A percentile compares a stretch with the other conserved stretches of the same genome.
phyloP scores from a whole-genome alignment of 1,139 yeast genomes.

The Candida dubliniensis region DNA sequence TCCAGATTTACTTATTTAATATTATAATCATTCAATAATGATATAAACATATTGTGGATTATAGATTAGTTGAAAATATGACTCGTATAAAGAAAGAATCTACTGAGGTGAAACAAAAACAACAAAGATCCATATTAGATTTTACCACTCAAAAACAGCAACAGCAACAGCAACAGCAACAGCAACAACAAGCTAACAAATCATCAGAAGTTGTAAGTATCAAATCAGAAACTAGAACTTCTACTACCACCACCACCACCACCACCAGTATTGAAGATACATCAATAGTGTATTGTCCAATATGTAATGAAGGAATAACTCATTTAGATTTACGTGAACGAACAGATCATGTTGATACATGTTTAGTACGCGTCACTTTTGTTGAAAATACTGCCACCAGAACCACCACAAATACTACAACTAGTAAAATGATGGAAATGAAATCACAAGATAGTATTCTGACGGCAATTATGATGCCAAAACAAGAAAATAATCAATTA shows the following conservation, averaged over 20 bases:
- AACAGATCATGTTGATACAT: conserved; percentile 59
- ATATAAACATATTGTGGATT: background rate
- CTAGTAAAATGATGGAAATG: background rate
- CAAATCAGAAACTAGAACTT: no score
- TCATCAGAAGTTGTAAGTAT: no score
- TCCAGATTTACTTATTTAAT: no score
- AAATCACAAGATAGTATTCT: conserved; percentile 1
- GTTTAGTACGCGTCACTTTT: conserved; percentile 29
- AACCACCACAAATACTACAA: background rate
- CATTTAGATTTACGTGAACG: conserved; percentile 35
- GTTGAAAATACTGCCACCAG: conserved; percentile 4
- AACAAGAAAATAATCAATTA: background rate
- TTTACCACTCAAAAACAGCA: background rate
- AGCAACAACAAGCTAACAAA: background rate
- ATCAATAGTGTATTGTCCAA: conserved; percentile 17
- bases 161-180: background rate
- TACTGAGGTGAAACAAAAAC: background rate
- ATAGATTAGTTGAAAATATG: background rate
- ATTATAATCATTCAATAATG: background rate
- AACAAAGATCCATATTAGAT: background rate
- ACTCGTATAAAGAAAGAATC: conserved; percentile 1
- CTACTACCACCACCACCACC: no score
- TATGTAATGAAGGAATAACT: conserved; percentile 17
- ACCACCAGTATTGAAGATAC: no score
- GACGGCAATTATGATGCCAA: conserved; percentile 2